These are phyloP conservation scores for Actinidia polygama DNA, from an alignment of 179 eudicot genomes.

Conservation along the genomic window DNA sequence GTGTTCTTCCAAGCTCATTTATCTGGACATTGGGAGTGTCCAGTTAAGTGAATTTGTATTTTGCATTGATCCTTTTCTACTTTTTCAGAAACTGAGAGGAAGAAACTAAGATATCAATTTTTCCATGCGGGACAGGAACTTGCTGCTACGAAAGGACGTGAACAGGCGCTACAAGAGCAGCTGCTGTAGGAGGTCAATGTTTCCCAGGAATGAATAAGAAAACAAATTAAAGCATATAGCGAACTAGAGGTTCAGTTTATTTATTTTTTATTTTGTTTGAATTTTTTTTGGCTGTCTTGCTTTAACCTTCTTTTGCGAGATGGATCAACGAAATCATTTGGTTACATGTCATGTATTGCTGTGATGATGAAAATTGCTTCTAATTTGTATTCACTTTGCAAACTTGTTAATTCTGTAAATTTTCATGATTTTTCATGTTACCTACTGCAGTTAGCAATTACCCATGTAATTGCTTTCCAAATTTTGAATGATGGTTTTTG, in stretches of 20 bases:
- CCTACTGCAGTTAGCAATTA: not conserved
- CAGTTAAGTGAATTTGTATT: not conserved
- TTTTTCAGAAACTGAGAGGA: conserved; percentile 71
- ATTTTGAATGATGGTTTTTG: not conserved
- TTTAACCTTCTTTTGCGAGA: not conserved
- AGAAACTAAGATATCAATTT: conserved; percentile 70
- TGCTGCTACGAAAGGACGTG: conserved; percentile 95
- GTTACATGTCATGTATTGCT: not conserved
- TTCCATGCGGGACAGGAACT: conserved; percentile 85
- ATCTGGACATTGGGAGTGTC: not conserved
- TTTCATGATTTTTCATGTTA: not conserved
- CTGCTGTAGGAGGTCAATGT: conserved; percentile 77
- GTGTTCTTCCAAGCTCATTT: not conserved
- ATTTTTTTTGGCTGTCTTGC: not conserved
- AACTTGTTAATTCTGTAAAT: not conserved
- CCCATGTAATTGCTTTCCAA: not conserved
- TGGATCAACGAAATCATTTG: not conserved
- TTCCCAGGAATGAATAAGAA: conserved; percentile 68
- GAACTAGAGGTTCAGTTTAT: conserved; percentile 73
- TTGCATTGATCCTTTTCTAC: conserved; percentile 19
- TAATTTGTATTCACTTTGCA: not conserved
- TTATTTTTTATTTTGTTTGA: not conserved
- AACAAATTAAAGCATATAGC: conserved; percentile 64
- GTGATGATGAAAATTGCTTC: conserved; percentile 3
- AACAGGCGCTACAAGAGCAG: conserved; percentile 79